These are phyloP conservation scores for Pythium monospermum DNA, from an alignment of 352 stramenopile species.

Conservation along the genomic window DNA sequence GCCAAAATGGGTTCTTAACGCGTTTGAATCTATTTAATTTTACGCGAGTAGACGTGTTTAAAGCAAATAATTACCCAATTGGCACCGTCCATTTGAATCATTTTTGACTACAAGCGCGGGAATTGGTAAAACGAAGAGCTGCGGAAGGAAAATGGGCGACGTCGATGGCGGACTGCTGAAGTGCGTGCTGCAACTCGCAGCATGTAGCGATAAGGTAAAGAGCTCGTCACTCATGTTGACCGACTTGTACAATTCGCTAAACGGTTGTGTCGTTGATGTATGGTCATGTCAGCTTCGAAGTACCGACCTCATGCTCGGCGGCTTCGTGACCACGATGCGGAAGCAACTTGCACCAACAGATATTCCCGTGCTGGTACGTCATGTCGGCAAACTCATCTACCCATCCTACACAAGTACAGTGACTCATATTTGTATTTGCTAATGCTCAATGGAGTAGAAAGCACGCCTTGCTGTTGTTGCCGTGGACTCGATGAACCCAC, in stretches of 20 bases:
- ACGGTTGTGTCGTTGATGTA: slow-evolving; percentile 2
- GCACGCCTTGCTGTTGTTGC: slow-evolving; percentile 57
- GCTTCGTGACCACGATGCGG: slow-evolving; percentile 26
- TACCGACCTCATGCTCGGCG: slow-evolving; percentile 40
- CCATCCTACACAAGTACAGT: background rate
- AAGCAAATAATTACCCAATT: no score
- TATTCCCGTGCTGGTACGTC: slow-evolving; percentile 39
- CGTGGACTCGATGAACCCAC: slow-evolving; percentile 28
- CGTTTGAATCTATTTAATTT: slow-evolving; percentile 1
- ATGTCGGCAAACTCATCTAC: no score
- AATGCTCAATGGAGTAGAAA: slow-evolving; percentile 26
- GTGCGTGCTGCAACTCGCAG: slow-evolving; percentile 67
- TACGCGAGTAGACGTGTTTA: no score
- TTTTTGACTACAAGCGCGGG: slow-evolving; percentile 2
- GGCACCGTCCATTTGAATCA: no score
- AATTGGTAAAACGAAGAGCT: no score
- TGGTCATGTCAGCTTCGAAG: slow-evolving; percentile 43
- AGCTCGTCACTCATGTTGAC: no score
- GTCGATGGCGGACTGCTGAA: slow-evolving; percentile 60
- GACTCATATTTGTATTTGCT: background rate
- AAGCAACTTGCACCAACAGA: slow-evolving; percentile 24
- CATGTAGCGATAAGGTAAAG: slow-evolving; percentile 78
- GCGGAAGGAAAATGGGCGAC: slow-evolving; percentile 54
- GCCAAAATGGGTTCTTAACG: background rate
- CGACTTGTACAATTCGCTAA: no score